These are phyloP conservation scores for Cinnamomum micranthum DNA, from an alignment of 164 flowering plant species.

Conservation along the genomic window DNA sequence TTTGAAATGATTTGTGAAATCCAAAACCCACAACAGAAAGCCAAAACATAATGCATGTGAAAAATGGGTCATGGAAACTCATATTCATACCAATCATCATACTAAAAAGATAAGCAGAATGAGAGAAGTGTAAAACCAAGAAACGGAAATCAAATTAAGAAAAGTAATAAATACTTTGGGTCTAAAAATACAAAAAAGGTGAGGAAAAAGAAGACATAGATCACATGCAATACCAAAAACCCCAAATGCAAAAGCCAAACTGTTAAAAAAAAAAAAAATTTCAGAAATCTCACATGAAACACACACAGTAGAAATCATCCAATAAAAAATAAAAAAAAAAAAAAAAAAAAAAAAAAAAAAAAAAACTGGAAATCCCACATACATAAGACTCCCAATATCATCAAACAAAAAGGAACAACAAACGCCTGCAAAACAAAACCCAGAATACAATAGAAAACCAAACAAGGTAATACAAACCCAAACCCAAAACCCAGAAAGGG, in stretches of 20 bases:
- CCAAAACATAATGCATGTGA: not conserved
- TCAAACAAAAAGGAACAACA: too few species aligned
- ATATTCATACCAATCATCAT: not conserved
- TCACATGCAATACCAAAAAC: not conserved
- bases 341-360: too few species aligned
- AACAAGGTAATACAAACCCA: too few species aligned
- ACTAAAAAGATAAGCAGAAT: not conserved
- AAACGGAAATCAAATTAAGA: not conserved
- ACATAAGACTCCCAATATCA: too few species aligned
- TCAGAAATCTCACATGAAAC: too few species aligned
- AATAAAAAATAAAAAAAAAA: too few species aligned
- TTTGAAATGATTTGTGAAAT: not conserved
- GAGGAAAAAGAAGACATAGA: not conserved
- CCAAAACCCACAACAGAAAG: slow-evolving; percentile 1
- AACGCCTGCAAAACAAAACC: too few species aligned
- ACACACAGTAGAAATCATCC: too few species aligned
- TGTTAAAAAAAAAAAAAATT: too few species aligned
- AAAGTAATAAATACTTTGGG: not conserved
- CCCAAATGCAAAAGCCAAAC: not conserved
- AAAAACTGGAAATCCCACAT: too few species aligned
- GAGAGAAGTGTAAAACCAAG: not conserved
- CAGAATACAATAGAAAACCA: too few species aligned
- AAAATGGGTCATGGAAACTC: not conserved
- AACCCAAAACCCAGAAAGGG: not conserved
- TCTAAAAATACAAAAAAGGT: not conserved